These are phyloP conservation scores for Camellia lanceoleosa DNA, from an alignment of 148 eudicot species.

Conservation along the genomic window DNA sequence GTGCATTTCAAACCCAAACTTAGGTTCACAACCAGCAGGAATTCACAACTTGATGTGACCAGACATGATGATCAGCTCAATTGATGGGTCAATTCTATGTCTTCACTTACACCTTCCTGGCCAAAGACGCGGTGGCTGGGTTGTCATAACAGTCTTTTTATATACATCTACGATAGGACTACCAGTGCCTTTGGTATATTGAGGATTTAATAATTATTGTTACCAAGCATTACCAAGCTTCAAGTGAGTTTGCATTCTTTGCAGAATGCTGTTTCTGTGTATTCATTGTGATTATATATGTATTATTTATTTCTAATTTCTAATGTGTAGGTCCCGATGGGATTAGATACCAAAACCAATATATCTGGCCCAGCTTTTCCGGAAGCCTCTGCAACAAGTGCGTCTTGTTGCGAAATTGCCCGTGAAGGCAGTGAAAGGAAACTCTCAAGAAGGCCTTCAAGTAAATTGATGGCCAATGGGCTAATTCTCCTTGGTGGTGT, in stretches of 20 bases:
- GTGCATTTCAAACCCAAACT: neutral
- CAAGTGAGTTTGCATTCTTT: neutral
- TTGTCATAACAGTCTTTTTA: neutral
- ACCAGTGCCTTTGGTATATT: neutral
- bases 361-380: slow-evolving; percentile 11
- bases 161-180: neutral
- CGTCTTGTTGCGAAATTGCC: slow-evolving; percentile 7
- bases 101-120: neutral
- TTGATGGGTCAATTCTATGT: neutral
- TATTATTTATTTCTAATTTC: neutral
- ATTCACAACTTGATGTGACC: neutral
- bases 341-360: slow-evolving; percentile 32
- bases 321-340: slow-evolving; percentile 54
- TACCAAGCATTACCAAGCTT: neutral
- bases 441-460: slow-evolving; percentile 44
- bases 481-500: slow-evolving; percentile 72
- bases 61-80: neutral
- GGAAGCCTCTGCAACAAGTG: slow-evolving; percentile 23
- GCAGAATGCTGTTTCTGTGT: slow-evolving; percentile 5
- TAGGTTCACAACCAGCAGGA: neutral
- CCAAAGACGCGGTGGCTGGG: neutral
- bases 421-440: slow-evolving; percentile 28
- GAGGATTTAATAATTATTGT: neutral
- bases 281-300: neutral
- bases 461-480: slow-evolving; percentile 63